These are phyloP conservation scores for Grifola frondosa DNA, from an alignment of 1,284 basidiomycete species.

Conservation along the genomic window DNA sequence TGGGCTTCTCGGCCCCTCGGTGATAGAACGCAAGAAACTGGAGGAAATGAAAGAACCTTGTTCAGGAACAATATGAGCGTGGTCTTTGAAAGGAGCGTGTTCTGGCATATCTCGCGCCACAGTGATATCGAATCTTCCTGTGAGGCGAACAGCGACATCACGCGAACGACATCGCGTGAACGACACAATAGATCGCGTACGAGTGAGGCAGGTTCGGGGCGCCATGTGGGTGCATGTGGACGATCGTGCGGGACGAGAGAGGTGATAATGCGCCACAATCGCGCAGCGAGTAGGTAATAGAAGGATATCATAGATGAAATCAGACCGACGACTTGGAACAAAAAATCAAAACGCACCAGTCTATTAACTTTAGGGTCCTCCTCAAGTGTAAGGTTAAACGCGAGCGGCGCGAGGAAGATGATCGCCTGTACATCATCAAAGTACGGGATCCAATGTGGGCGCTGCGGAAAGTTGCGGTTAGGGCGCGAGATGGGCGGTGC, in stretches of 20 bases:
- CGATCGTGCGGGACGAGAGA: neutral
- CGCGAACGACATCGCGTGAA: too few relatives aligned
- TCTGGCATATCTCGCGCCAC: constrained; percentile 59
- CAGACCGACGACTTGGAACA: neutral
- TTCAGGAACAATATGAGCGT: constrained; percentile 67
- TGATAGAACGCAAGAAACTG: neutral
- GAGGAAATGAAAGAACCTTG: constrained; percentile 42
- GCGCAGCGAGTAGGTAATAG: too few relatives aligned
- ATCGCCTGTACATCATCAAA: constrained; percentile 55
- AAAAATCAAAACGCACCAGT: constrained; percentile 32
- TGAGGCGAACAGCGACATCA: too few relatives aligned
- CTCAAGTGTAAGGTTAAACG: constrained; percentile 59
- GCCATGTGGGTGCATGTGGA: too few relatives aligned
- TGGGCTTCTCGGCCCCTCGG: neutral
- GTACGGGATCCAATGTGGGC: constrained; percentile 68
- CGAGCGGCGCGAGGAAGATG: constrained; percentile 54
- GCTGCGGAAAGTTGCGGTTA: constrained; percentile 37
- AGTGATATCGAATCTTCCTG: constrained; percentile 56
- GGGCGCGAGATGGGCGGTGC: neutral
- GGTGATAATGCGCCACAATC: too few relatives aligned
- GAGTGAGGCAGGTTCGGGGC: too few relatives aligned
- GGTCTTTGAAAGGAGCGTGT: constrained; percentile 50
- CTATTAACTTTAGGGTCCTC: constrained; percentile 61
- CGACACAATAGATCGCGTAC: too few relatives aligned
- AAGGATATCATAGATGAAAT: too few relatives aligned